Evolutionary conservation across 192 early-diverging fungal species (phyloP).

Genomic region (Backusella parvicylindrica): DNA sequence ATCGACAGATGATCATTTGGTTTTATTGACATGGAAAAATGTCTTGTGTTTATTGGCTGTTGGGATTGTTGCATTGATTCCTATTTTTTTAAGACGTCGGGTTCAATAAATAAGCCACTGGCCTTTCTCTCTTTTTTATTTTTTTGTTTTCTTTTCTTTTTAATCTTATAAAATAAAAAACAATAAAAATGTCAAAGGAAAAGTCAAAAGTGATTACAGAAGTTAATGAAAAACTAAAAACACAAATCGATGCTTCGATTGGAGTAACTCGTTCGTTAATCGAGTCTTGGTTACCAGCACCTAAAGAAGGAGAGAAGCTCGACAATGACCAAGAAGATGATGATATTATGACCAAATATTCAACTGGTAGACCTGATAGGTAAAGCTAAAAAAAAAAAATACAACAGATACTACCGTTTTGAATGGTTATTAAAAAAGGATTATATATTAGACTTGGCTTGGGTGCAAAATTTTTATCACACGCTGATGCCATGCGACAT

Average conservation of each 20-base stretch:
- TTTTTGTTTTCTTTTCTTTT: not conserved
- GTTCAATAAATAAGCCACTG: not conserved
- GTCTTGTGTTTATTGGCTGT: constrained; percentile 43
- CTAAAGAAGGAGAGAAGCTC: constrained; percentile 29
- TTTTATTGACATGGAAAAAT: constrained; percentile 44
- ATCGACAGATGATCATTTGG: constrained; percentile 40
- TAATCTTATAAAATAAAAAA: not conserved
- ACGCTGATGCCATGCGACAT: constrained; percentile 47
- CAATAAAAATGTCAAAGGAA: constrained; percentile 14
- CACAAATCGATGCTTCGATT: constrained; percentile 51
- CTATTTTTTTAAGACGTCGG: constrained; percentile 39
- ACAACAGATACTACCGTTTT: not conserved
- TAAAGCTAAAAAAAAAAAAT: not conserved
- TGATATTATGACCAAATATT: constrained; percentile 9
- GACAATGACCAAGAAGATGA: constrained; percentile 32
- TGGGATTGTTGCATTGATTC: constrained; percentile 40
- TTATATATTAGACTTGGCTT: constrained; percentile 38
- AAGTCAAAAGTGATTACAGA: constrained; percentile 38
- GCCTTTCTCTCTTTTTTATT: not conserved
- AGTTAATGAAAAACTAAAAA: constrained; percentile 40
- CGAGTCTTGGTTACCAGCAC: constrained; percentile 45
- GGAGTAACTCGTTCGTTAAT: constrained; percentile 40
- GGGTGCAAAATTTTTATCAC: constrained; percentile 51
- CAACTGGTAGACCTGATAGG: constrained; percentile 37
- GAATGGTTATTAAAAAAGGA: not conserved